Conservation (phyloP, 2,329 filamentous ascomycete species). For the Trichoderma breve region DNA sequence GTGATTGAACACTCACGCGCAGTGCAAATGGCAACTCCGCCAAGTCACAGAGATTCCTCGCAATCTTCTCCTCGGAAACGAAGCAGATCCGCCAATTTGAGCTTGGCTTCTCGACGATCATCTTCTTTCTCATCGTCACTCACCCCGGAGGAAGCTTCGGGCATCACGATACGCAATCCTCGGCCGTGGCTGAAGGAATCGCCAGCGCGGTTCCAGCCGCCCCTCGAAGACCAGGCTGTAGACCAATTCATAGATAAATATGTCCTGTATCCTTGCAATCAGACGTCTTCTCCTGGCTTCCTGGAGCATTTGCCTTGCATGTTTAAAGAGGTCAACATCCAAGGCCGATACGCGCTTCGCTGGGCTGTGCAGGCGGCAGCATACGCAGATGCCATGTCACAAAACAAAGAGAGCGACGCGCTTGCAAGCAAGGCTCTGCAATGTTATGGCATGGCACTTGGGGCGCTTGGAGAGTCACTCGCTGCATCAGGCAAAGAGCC, state of each 20-base stretch:
- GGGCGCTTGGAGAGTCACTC: slow-evolving; percentile 34
- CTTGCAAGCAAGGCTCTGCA: slow-evolving; percentile 30
- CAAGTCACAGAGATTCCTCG: background rate
- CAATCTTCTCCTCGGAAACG: background rate
- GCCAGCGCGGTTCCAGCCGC: background rate
- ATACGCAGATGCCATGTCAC: slow-evolving; percentile 34
- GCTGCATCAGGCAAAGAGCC: slow-evolving; percentile 32
- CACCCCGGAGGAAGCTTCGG: background rate
- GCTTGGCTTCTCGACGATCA: background rate
- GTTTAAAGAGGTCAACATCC: slow-evolving; percentile 39
- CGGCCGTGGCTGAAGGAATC: background rate
- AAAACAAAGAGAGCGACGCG: background rate
- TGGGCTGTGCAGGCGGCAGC: slow-evolving; percentile 39
- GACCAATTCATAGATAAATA: slow-evolving; percentile 39
- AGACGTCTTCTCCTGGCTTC: slow-evolving; percentile 37
- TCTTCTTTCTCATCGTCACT: background rate
- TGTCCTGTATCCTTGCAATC: slow-evolving; percentile 35
- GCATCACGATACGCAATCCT: background rate
- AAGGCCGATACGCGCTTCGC: slow-evolving; percentile 37
- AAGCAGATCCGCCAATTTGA: background rate
- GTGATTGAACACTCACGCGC: slow-evolving; percentile 21
- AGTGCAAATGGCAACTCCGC: slow-evolving; percentile 17
- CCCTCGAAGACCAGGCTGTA: slow-evolving; percentile 32
- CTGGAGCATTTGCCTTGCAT: slow-evolving; percentile 39
- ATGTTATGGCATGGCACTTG: slow-evolving; percentile 37